Percentiles rank a stretch among this genome's conserved stretches.
Evolutionary conservation across 2,329 filamentous ascomycete species (phyloP).

Genomic region (Calonectria pseudoreteaudii): DNA sequence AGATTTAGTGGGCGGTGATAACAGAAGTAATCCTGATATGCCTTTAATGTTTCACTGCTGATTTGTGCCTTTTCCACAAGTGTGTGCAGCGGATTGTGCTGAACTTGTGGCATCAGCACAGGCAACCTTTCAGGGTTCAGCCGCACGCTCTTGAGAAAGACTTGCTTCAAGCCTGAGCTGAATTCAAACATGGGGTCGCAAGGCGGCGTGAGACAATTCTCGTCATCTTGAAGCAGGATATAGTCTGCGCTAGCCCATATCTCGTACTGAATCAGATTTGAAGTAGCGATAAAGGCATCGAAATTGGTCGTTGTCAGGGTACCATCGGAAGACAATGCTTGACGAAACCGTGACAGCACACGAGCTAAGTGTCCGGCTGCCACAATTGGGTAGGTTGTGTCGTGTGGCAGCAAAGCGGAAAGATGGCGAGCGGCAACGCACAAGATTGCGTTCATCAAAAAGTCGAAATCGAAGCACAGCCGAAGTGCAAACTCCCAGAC

Average conservation of each 20-base stretch:
- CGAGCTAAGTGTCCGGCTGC: not conserved
- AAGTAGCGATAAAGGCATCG: not conserved
- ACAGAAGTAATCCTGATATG: not conserved
- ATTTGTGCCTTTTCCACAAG: not conserved
- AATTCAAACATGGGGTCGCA: not conserved
- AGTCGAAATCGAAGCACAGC: slow-evolving; percentile 9
- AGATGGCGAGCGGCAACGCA: slow-evolving; percentile 9
- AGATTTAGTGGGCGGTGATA: not conserved
- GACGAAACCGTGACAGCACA: not conserved
- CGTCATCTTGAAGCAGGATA: too few species aligned
- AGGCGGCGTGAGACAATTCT: not conserved
- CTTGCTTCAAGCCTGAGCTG: not conserved
- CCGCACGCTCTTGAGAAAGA: slow-evolving; percentile 1
- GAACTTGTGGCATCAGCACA: not conserved
- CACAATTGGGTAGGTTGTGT: not conserved
- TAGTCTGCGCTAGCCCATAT: slow-evolving; percentile 2
- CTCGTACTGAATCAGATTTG: not conserved
- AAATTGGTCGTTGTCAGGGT: not conserved
- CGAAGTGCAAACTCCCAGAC: slow-evolving; percentile 1
- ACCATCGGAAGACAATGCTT: not conserved
- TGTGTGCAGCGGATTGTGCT: not conserved
- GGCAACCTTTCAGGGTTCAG: not conserved
- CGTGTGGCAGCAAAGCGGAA: not conserved
- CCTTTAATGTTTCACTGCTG: not conserved
- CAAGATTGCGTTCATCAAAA: slow-evolving; percentile 10